Base-by-base conservation (phyloP, 257 asterid genomes). In the Solanum peruvianum region DNA sequence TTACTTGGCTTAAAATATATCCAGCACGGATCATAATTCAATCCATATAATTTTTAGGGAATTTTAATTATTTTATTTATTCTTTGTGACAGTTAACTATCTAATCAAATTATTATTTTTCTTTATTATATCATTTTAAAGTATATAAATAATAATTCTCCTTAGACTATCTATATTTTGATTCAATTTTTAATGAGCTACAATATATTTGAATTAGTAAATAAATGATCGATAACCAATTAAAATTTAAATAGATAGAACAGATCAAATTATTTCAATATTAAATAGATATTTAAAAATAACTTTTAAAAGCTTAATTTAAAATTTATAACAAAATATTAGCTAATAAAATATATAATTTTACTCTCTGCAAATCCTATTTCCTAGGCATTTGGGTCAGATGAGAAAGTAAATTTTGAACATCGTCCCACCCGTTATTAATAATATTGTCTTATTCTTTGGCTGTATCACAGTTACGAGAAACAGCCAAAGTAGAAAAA, bases 341-440 rank as follows among this genome's bases (percentile, higher is more conserved):
- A 49, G 2, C 20, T 49, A 49, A 49, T 49, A 49, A 49, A 15
- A 16, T 2, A 23, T 23, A 20, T 11, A 7, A 52, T 23, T 5
- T 23, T 41, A 77, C 83, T 44, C 41, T 23, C 83, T 42, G 27
- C 47, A 72, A 7, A 42, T 44, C 41, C 84, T 13, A 44, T 25
- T 44, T 78, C 41, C 84, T 45, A 9, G 21, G 25, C 42, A 44
- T 45, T 78, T 76, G 60, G 60, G 83, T 42, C 14, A 76, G 83
- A n/a, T n/a, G 12, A 42, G 37, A 76, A n/a, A 72, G 33, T 11
- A 45, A 27, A 78, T 25, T 78, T 78, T 78, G 66, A 78, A 78
- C 10, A 25, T 27, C 27, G 42, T 5, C 27, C 41, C 18, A 27
- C 66, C 66, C 42, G 67, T 80, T 47, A 47, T 16, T 27, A 16